Conservation (phyloP, 2,329 filamentous ascomycete genomes). For the Triangularia setosa region DNA sequence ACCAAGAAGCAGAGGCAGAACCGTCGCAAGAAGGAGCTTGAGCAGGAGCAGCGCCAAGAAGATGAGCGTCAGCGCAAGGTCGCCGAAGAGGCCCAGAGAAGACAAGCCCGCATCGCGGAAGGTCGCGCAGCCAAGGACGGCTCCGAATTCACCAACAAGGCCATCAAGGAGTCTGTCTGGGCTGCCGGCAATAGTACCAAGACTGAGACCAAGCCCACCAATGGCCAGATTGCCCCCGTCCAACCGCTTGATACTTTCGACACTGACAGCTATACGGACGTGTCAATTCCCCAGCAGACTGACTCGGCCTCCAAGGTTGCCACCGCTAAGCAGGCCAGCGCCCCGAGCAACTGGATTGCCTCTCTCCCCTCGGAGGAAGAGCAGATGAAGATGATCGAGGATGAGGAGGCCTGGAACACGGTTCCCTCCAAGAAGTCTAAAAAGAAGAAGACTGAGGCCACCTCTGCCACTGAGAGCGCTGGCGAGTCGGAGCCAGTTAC, state of each 20-base stretch:
- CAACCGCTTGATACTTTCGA: constrained; percentile 59
- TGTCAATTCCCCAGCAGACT: constrained; percentile 20
- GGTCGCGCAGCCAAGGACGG: constrained; percentile 82
- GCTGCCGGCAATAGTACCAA: constrained; percentile 39
- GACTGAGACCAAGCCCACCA: constrained; percentile 35
- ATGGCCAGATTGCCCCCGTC: constrained; percentile 35
- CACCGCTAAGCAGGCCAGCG: constrained; percentile 31
- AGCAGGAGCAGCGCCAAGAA: constrained; percentile 69
- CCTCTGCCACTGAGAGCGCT: constrained; percentile 33
- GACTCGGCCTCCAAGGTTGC: constrained; percentile 3
- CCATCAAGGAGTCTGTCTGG: constrained; percentile 37
- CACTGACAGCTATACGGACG: constrained; percentile 33
- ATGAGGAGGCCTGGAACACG: constrained; percentile 56
- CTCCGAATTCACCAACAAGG: constrained; percentile 49
- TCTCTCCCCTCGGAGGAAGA: constrained; percentile 58
- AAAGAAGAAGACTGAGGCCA: constrained; percentile 42
- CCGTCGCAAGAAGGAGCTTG: constrained; percentile 78
- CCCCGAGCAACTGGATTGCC: constrained; percentile 44
- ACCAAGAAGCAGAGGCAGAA: constrained; percentile 97
- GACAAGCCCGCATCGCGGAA: constrained; percentile 75
- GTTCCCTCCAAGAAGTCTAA: constrained; percentile 46
- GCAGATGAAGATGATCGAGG: constrained; percentile 55
- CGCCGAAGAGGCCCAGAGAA: constrained; percentile 77
- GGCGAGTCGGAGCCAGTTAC: constrained; percentile 25
- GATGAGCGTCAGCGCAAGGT: constrained; percentile 74